Conservation (phyloP, 2,329 filamentous ascomycete species). For the Purpureocillium takamizusanense region DNA sequence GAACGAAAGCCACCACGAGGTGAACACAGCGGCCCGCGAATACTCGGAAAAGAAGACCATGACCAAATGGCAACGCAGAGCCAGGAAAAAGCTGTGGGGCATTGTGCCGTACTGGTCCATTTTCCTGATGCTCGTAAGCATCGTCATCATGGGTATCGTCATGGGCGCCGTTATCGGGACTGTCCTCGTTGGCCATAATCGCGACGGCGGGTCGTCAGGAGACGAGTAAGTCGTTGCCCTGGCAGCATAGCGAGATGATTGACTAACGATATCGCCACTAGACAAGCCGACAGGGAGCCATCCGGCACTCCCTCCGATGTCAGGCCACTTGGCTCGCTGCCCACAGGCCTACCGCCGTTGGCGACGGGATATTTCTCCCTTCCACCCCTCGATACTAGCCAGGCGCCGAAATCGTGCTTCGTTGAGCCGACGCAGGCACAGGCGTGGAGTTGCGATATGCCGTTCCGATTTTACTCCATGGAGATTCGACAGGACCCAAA, state of each 20-base stretch:
- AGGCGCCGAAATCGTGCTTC: constrained; percentile 47
- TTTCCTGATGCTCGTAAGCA: constrained; percentile 34
- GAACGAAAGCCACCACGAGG: constrained; percentile 47
- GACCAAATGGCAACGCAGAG: constrained; percentile 43
- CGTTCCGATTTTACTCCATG: constrained; percentile 34
- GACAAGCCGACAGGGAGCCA: constrained; percentile 15
- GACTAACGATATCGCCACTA: constrained; percentile 3
- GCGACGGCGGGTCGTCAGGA: constrained; percentile 2
- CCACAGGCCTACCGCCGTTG: constrained; percentile 41
- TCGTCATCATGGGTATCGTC: constrained; percentile 45
- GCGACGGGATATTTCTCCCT: constrained; percentile 47
- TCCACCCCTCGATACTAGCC: constrained; percentile 41
- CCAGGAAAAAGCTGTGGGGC: constrained; percentile 46
- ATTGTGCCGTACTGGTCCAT: constrained; percentile 56
- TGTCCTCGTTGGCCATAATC: constrained; percentile 9
- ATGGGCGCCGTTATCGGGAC: constrained; percentile 41
- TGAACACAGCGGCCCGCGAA: constrained; percentile 39
- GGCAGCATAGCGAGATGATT: background rate
- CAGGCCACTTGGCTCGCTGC: constrained; percentile 38
- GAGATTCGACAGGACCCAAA: constrained; percentile 22
- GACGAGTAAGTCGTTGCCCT: constrained; percentile 14
- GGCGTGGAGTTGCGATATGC: constrained; percentile 56
- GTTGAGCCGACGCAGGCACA: constrained; percentile 41
- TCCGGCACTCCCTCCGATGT: constrained; percentile 36
- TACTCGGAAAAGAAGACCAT: constrained; percentile 38